Evolutionary conservation across 768 basidiomycete species (phyloP).

Genomic region (Tricholoma sp.): DNA sequence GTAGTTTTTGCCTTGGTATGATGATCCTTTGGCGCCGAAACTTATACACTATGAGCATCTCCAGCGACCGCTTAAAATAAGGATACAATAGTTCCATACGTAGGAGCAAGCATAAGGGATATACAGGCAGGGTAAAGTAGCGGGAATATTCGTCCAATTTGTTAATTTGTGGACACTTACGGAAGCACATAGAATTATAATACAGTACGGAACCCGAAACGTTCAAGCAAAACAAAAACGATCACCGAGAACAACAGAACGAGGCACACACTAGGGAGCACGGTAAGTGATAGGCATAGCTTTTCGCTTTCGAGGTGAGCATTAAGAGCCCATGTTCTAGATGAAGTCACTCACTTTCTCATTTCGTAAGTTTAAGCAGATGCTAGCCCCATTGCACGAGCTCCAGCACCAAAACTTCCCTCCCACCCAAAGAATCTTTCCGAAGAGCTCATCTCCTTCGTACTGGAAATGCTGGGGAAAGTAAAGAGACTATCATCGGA

Average conservation of each 20-base stretch:
- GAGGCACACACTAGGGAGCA: not conserved
- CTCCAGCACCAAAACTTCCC: constrained; percentile 74
- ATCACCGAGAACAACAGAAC: not conserved
- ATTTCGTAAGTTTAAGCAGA: constrained; percentile 3
- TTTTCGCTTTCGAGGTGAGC: not conserved
- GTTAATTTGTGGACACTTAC: not conserved
- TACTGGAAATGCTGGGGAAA: constrained; percentile 13
- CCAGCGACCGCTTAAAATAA: no score
- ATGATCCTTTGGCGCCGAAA: not conserved
- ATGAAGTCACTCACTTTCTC: constrained; percentile 4
- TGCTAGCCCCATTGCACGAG: constrained; percentile 67
- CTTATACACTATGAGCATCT: not conserved
- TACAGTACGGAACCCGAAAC: not conserved
- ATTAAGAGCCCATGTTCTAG: not conserved
- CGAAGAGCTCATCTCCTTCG: constrained; percentile 29
- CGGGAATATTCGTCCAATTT: not conserved
- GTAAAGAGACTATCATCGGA: constrained; percentile 43
- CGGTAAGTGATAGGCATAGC: not conserved
- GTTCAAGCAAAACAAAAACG: not conserved
- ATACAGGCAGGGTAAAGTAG: not conserved
- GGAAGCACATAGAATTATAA: not conserved
- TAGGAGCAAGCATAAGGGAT: not conserved
- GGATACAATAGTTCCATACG: not conserved
- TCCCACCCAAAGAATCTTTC: constrained; percentile 82
- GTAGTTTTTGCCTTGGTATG: not conserved